phyloP scores from a whole-genome alignment of 2,329 filamentous ascomycete genomes.

The Alternaria viburni region DNA sequence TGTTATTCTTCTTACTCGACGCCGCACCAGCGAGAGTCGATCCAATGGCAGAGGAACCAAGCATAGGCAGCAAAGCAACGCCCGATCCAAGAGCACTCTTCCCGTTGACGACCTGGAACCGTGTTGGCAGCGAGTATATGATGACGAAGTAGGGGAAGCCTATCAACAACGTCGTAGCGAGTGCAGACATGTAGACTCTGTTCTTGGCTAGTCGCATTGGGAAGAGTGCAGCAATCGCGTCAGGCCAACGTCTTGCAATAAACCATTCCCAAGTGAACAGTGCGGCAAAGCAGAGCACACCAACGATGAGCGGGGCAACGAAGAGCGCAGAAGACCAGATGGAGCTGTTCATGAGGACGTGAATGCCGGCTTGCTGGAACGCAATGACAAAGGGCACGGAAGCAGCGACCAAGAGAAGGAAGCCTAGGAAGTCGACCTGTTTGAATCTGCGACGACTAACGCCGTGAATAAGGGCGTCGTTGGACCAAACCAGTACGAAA shows the following conservation, averaged over 20 bases:
- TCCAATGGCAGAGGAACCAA: constrained; percentile 8
- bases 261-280: constrained; percentile 13
- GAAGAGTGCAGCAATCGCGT: constrained; percentile 5
- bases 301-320: constrained; percentile 2
- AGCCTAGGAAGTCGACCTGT: constrained; percentile 53
- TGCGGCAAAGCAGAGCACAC: constrained; percentile 3
- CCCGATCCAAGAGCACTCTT: constrained; percentile 8
- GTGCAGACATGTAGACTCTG: constrained; percentile 10
- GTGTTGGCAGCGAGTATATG: constrained; percentile 13
- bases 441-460: constrained; percentile 2
- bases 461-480: constrained; percentile 2
- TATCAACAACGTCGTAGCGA: constrained; percentile 1
- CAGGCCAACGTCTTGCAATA: constrained; percentile 4
- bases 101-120: constrained; percentile 13
- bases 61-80: constrained; percentile 14
- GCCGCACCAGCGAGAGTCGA: constrained; percentile 10
- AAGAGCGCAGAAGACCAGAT: constrained; percentile 10
- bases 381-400: constrained; percentile 64
- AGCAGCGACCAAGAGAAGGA: constrained; percentile 59
- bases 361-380: constrained; percentile 60
- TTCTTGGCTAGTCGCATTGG: constrained; percentile 8
- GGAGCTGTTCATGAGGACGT: constrained; percentile 11
- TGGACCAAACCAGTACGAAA: constrained; percentile 12
- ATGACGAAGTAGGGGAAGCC: constrained; percentile 13
- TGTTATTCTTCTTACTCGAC: constrained; percentile 13